Base-by-base conservation (phyloP, 129 eudicot species). In the Oenanthe sinensis region DNA sequence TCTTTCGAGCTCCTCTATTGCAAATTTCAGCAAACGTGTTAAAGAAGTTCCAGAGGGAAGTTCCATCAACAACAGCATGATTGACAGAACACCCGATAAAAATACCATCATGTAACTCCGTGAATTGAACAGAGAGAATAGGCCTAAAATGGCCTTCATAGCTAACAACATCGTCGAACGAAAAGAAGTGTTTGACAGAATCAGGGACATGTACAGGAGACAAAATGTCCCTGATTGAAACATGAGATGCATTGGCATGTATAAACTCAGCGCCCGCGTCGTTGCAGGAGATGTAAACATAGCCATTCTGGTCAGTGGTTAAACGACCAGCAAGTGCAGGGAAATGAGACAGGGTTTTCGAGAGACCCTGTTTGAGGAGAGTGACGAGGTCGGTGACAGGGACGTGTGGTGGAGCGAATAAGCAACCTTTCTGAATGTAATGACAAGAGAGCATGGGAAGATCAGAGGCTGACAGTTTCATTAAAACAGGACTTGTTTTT, bases 391-490 rank as follows among this genome's bases (percentile, higher is more conserved):
- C 76, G 5, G 87, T 8, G n/a, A 85, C 6, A 7, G 83, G 77
- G 15, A 80, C 26, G 0, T 84, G 76, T 0, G 96, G 92, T 2
- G 55, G 89, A 47, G 88, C 80, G 54, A 93, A 93, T 20, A 93
- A 84, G 68, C 88, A 78, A 19, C 98, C 98, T 54, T 93, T 93
- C 68, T 93, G 98, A 62, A 93, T 93, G 82, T 93, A 93, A 79
- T 93, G 98, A 77, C 92, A 87, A 1, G 96, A 90, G 17, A 93
- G 86, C 98, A 93, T 93, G 6, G 98, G 98, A 39, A 93, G 90
- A 76, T 93, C 98, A 19, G 96, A 93, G 26, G 76, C 88, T 0
- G 98, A 93, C 75, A 93, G 91, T 55, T 90, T 84, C 39, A 93
- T 0, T 72, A 70, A 5, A 84, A 44, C 16, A 88, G 75, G 68